Evolutionary conservation across 768 basidiomycete genomes (phyloP).

Genomic region (Russula foetens): DNA sequence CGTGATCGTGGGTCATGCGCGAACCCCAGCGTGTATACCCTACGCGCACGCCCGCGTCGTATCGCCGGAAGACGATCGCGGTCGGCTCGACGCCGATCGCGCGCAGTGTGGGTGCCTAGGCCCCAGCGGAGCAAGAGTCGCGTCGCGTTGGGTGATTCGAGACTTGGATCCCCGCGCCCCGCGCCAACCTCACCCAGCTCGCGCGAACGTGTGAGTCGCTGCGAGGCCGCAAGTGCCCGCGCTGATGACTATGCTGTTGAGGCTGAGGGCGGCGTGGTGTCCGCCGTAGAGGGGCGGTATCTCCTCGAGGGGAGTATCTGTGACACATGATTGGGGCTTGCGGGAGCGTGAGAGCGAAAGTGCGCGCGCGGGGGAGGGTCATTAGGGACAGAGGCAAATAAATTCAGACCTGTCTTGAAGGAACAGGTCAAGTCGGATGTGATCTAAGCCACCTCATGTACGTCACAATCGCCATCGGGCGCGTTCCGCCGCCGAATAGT

Average conservation of each 20-base stretch:
- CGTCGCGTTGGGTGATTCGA: conserved; percentile 33
- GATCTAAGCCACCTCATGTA: too few species aligned
- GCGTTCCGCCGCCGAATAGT: too few species aligned
- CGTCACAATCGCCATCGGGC: too few species aligned
- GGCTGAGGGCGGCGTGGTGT: conserved; percentile 27
- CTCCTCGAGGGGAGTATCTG: too few species aligned
- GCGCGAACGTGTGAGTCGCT: conserved; percentile 31
- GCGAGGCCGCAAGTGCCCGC: conserved; percentile 38
- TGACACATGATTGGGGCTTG: too few species aligned
- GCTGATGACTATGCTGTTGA: conserved; percentile 33
- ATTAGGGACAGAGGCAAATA: too few species aligned
- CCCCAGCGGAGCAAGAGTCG: conserved; percentile 35
- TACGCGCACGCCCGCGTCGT: conserved; percentile 30
- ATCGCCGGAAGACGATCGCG: conserved; percentile 33
- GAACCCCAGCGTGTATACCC: conserved; percentile 32
- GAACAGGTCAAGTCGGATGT: too few species aligned
- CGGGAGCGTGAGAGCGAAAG: too few species aligned
- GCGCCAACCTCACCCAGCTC: conserved; percentile 34
- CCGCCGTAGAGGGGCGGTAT: conserved; percentile 24
- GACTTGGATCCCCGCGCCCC: conserved; percentile 37
- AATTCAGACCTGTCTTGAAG: too few species aligned
- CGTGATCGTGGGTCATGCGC: conserved; percentile 27
- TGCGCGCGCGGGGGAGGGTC: too few species aligned
- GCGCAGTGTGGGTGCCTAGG: conserved; percentile 26
- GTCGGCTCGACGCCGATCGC: conserved; percentile 30